Evolutionary conservation across 78 protist species (phyloP).

Genomic region (Cavenderia fasciculata): DNA sequence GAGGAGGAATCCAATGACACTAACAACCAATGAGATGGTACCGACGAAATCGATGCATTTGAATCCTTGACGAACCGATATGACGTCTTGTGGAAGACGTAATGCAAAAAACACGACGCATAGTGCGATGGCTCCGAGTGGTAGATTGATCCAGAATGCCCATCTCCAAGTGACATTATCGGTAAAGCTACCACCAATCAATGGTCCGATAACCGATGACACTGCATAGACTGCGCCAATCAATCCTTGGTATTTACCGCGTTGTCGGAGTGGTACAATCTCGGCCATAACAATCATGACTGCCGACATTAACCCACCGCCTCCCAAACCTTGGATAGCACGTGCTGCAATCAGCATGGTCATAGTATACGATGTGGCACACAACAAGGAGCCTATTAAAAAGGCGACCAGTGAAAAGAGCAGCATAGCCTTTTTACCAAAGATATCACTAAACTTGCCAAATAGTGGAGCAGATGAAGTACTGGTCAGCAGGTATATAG

Average conservation of each 20-base stretch:
- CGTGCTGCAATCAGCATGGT: constrained; percentile 32
- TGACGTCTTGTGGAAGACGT: constrained; percentile 29
- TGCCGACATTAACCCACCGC: constrained; percentile 77
- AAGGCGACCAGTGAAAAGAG: constrained; percentile 18
- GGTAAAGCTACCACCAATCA: constrained; percentile 82
- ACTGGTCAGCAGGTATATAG: constrained; percentile 67
- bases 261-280: constrained; percentile 70
- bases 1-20: constrained; percentile 51
- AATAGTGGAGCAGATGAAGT: constrained; percentile 61
- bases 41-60: constrained; percentile 54
- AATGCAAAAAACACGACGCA: constrained; percentile 37
- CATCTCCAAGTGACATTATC: constrained; percentile 78
- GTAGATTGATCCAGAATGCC: constrained; percentile 83
- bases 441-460: constrained; percentile 69
- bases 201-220: constrained; percentile 75
- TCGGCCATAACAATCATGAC: constrained; percentile 82
- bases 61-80: constrained; percentile 38
- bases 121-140: constrained; percentile 66
- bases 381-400: constrained; percentile 47
- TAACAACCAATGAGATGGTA: constrained; percentile 17
- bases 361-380: constrained; percentile 28
- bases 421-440: constrained; percentile 41
- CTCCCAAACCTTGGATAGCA: constrained; percentile 77
- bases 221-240: constrained; percentile 78
- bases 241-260: constrained; percentile 81